phyloP scores from a whole-genome alignment of 305 asterid genomes.

The Rubia peregrina region DNA sequence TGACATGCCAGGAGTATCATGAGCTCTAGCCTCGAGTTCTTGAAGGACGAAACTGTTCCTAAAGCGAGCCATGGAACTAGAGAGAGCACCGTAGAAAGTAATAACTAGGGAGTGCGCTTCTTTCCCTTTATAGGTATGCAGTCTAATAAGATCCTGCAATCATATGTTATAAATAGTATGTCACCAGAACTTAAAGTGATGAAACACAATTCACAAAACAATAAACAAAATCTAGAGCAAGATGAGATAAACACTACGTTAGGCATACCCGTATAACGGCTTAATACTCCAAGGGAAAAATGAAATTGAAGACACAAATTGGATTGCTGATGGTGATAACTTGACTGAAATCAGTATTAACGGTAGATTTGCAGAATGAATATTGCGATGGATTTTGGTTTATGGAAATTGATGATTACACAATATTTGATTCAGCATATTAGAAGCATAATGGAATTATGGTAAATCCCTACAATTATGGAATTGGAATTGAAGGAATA shows the following conservation, averaged over 20 bases:
- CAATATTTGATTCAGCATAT: too few relatives aligned
- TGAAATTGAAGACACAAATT: constrained; percentile 76
- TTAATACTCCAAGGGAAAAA: constrained; percentile 95
- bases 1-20: constrained; percentile 80
- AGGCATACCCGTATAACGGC: constrained; percentile 76
- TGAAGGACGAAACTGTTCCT: constrained; percentile 44
- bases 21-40: constrained; percentile 53
- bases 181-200: background rate
- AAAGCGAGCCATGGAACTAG: constrained; percentile 77
- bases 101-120: constrained; percentile 77
- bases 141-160: constrained; percentile 77
- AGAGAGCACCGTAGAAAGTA: constrained; percentile 62
- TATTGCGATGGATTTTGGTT: too few relatives aligned
- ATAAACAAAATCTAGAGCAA: constrained; percentile 7
- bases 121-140: constrained; percentile 84
- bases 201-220: background rate
- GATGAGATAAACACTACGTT: background rate
- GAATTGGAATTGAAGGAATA: too few relatives aligned
- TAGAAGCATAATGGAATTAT: too few relatives aligned
- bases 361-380: too few relatives aligned
- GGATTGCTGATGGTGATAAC: constrained; percentile 88
- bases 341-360: too few relatives aligned
- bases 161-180: constrained; percentile 11
- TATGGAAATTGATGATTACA: too few relatives aligned
- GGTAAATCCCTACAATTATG: too few relatives aligned